These are phyloP conservation scores for Mycena albidolilacea DNA, from an alignment of 768 basidiomycete species.

Conservation along the genomic window DNA sequence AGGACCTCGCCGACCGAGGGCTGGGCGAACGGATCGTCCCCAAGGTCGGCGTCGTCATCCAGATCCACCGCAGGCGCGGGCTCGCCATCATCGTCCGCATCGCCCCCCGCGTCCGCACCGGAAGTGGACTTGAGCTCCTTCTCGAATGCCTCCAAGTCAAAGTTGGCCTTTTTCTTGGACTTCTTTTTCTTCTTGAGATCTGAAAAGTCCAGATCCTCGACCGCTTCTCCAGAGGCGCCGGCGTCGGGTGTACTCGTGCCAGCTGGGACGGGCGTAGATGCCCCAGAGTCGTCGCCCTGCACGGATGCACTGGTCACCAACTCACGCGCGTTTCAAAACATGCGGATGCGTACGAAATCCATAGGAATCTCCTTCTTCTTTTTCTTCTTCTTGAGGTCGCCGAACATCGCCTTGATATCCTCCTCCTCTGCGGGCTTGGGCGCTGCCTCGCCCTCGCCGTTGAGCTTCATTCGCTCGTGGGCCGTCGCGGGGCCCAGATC, in stretches of 20 bases:
- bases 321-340: conserved; percentile 34
- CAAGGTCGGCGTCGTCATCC: conserved; percentile 87
- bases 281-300: conserved; percentile 77
- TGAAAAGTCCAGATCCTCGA: conserved; percentile 92
- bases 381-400: conserved; percentile 93
- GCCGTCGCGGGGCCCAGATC: conserved; percentile 84
- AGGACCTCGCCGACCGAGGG: conserved; percentile 62
- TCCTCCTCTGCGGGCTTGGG: conserved; percentile 71
- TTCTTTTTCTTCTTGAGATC: conserved; percentile 99
- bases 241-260: conserved; percentile 45
- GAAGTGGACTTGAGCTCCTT: conserved; percentile 87
- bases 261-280: conserved; percentile 71
- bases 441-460: conserved; percentile 50
- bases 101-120: conserved; percentile 66
- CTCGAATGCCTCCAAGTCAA: conserved; percentile 95
- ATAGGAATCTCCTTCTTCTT: conserved; percentile 94
- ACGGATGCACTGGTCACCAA: conserved; percentile 9
- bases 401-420: conserved; percentile 89
- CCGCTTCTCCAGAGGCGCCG: conserved; percentile 60
- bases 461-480: conserved; percentile 81
- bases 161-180: conserved; percentile 89
- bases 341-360: conserved; percentile 70
- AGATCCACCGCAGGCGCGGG: conserved; percentile 76
- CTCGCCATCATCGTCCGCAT: conserved; percentile 68
- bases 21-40: conserved; percentile 89